Evolutionary conservation across 83 land plant species (phyloP).

Genomic region (Picea mariana): DNA sequence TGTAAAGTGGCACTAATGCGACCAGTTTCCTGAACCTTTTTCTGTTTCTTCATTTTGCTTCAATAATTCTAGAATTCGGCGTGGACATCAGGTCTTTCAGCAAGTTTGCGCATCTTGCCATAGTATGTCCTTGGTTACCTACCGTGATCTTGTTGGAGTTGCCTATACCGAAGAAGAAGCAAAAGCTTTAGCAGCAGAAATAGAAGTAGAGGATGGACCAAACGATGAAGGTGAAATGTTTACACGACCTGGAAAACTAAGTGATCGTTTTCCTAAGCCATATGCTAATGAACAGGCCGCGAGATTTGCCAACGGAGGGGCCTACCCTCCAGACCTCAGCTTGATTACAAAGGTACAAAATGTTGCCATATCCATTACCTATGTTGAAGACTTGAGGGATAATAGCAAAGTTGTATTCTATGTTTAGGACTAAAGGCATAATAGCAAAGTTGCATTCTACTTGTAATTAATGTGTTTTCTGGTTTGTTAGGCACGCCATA

Average conservation of each 20-base stretch:
- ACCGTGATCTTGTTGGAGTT: slow-evolving; percentile 94
- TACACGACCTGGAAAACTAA: slow-evolving; percentile 89
- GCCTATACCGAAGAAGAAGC: slow-evolving; percentile 96
- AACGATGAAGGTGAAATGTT: slow-evolving; percentile 99
- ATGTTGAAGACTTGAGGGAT: too few relatives aligned
- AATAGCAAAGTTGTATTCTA: too few relatives aligned
- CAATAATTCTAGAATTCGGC: slow-evolving; percentile 66
- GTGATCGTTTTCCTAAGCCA: slow-evolving; percentile 92
- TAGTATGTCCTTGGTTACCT: slow-evolving; percentile 82
- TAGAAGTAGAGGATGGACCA: slow-evolving; percentile 95
- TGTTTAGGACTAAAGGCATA: too few relatives aligned
- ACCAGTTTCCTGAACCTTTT: slow-evolving; percentile 2
- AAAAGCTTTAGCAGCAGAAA: slow-evolving; percentile 95
- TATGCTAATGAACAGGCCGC: slow-evolving; percentile 97
- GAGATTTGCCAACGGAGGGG: slow-evolving; percentile 97
- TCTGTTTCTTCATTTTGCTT: neutral
- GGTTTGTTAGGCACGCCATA: slow-evolving; percentile 81
- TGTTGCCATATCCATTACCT: neutral
- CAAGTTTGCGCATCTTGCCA: slow-evolving; percentile 99
- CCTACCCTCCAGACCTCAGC: slow-evolving; percentile 98
- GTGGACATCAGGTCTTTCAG: slow-evolving; percentile 95
- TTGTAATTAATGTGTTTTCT: neutral
- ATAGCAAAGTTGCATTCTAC: neutral
- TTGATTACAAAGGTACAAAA: slow-evolving; percentile 81
- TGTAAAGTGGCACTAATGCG: slow-evolving; percentile 1